Base-by-base conservation (phyloP, 1,284 basidiomycete species). In the Ustilago esculenta region DNA sequence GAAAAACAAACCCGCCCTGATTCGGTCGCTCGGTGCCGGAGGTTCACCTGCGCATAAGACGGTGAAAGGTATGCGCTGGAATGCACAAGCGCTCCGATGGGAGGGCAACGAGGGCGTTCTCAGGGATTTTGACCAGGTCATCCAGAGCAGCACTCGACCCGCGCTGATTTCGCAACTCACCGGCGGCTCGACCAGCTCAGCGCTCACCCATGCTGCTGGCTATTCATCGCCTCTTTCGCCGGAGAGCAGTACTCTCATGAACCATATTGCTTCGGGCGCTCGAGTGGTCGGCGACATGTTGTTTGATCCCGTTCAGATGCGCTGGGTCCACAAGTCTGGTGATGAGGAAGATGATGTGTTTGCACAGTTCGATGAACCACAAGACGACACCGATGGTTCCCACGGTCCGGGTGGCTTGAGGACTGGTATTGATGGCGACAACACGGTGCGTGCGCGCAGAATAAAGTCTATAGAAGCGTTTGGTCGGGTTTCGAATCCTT, bases 211-310 rank as follows among this genome's bases (percentile, higher is more conserved):
- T 20, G 47, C 52, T 3, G 50, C 56, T 14, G 58, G 65, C 20
- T 59, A 56, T 29, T 47, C 45, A 3, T 60, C 61, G 44, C 59
- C 56, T 5, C 27, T 60, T 6, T 65, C 59, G 10, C 61, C 54
- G 4, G 61, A 64, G 20, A 65, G 60, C 54, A 63, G 50, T 46
- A 58, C 42, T 7, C 47, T 66, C 14, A 53, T 66, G 53, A 45
- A 42, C 49, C 45, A 42, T 47, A 56, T 66, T 24, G 59, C 55
- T 4, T 63, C 61, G 9, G 71, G 63, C 49, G 88, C 90, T 56
- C 87, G 92, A 50, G 88, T 94, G 76, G 94, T 97, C 12, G 94
- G 94, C 47, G 93, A 94, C 84, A 98, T 98, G 94, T 88, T 93
- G 45, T 98, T 98, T 76, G 94, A 98, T 84, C 93, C 95, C 1